These are phyloP conservation scores for Bonia amplexicaulis DNA, from an alignment of 176 grass and related monocot species.

Conservation along the genomic window DNA sequence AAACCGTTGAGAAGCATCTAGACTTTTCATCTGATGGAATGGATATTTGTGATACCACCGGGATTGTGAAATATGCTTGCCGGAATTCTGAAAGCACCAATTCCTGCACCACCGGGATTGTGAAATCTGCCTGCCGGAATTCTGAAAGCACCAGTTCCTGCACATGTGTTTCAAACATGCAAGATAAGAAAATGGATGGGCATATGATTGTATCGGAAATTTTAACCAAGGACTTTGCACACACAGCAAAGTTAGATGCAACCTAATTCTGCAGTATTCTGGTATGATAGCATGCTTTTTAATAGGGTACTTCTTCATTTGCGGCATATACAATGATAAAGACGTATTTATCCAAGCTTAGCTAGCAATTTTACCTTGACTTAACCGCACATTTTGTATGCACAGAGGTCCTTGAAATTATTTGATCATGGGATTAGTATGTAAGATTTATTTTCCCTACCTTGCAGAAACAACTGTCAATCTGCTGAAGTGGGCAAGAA, in stretches of 20 bases:
- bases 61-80: no score
- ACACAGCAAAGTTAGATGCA: constrained; percentile 20
- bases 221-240: constrained; percentile 33
- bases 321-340: background rate
- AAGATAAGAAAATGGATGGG: constrained; percentile 27
- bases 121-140: constrained; percentile 16
- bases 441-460: constrained; percentile 5
- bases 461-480: background rate
- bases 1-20: constrained; percentile 71
- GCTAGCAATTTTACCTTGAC: background rate
- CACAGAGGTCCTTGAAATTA: background rate
- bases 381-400: background rate
- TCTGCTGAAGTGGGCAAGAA: background rate
- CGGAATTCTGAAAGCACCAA: no score
- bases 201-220: constrained; percentile 34
- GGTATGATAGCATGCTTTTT: constrained; percentile 22
- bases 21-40: constrained; percentile 61
- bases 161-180: constrained; percentile 22
- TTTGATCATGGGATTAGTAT: background rate
- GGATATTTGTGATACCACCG: background rate
- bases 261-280: constrained; percentile 17
- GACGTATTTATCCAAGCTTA: background rate
- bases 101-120: background rate
- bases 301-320: background rate
- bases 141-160: constrained; percentile 17